A percentile compares a stretch with the other conserved stretches of the same genome.
phyloP scores from a whole-genome alignment of 805 yeast species.

The Scheffersomyces lignosus region DNA sequence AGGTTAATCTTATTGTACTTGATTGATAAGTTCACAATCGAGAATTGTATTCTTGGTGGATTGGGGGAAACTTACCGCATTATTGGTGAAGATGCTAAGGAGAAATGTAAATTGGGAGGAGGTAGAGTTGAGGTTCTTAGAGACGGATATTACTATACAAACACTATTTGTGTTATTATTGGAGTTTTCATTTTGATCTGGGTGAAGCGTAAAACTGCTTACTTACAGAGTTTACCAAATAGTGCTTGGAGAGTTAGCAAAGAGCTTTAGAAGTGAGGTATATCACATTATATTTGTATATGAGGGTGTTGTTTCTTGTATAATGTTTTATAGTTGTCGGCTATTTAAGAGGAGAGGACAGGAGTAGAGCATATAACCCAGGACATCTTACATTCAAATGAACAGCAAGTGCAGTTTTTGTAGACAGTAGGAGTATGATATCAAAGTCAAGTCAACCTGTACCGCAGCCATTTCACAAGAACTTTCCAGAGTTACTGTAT shows the following conservation, averaged over 20 bases:
- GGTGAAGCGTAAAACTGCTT: constrained; percentile 60
- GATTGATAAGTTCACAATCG: constrained; percentile 75
- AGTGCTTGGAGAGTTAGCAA: constrained; percentile 70
- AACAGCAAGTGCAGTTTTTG: too few relatives aligned
- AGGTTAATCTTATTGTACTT: constrained; percentile 72
- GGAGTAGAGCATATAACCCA: too few relatives aligned
- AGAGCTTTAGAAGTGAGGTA: constrained; percentile 24
- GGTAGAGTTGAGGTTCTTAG: constrained; percentile 56
- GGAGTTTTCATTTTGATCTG: constrained; percentile 70
- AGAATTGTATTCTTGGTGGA: constrained; percentile 50
- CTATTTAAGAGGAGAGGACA: too few relatives aligned
- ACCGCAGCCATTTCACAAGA: too few relatives aligned
- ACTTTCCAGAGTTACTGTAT: too few relatives aligned
- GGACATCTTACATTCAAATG: too few relatives aligned
- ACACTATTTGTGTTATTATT: constrained; percentile 63
- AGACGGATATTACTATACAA: constrained; percentile 87
- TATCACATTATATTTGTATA: constrained; percentile 41
- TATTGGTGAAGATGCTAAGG: constrained; percentile 39
- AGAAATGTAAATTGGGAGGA: constrained; percentile 49
- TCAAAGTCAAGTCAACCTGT: too few relatives aligned
- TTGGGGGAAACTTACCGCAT: constrained; percentile 10
- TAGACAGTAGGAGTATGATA: too few relatives aligned
- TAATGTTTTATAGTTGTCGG: constrained; percentile 35
- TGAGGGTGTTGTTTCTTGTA: constrained; percentile 38
- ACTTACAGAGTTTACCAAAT: constrained; percentile 70